A percentile compares a stretch with the other conserved stretches of the same genome.
phyloP scores from a whole-genome alignment of 1,139 yeast genomes.

The Pneumocystis carinii region DNA sequence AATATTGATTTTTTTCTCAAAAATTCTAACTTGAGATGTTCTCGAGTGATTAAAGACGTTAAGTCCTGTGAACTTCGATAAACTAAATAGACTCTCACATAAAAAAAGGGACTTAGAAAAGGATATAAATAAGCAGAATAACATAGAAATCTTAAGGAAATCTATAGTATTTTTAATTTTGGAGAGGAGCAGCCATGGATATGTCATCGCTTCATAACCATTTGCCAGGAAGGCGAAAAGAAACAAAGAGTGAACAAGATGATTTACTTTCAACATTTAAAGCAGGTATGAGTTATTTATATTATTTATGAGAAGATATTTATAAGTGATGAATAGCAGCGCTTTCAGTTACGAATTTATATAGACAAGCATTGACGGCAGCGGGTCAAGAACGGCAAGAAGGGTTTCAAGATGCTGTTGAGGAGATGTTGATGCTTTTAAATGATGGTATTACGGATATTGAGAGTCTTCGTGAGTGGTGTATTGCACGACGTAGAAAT shows the following conservation, averaged over 20 bases:
- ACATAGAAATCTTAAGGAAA: neutral
- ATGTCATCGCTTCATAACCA: neutral
- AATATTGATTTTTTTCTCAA: neutral
- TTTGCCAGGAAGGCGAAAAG: neutral
- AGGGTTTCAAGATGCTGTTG: constrained; percentile 10
- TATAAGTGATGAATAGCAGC: constrained; percentile 9
- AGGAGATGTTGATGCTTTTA: constrained; percentile 14
- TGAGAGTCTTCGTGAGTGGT: neutral
- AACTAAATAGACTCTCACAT: no score
- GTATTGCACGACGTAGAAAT: neutral
- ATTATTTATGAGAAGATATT: neutral
- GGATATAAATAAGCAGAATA: neutral
- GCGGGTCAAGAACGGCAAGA: constrained; percentile 9
- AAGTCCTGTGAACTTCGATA: neutral
- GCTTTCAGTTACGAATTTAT: constrained; percentile 8
- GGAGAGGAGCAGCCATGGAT: neutral
- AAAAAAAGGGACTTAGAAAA: neutral
- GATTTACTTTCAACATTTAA: neutral
- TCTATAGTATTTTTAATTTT: neutral
- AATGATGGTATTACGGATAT: neutral
- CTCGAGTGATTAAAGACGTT: no score
- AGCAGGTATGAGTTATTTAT: neutral
- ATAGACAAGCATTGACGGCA: constrained; percentile 3
- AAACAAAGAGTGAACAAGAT: neutral
- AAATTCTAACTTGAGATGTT: neutral